These are phyloP conservation scores for Pulveroboletus frians DNA, from an alignment of 768 basidiomycete genomes.

Conservation along the genomic window DNA sequence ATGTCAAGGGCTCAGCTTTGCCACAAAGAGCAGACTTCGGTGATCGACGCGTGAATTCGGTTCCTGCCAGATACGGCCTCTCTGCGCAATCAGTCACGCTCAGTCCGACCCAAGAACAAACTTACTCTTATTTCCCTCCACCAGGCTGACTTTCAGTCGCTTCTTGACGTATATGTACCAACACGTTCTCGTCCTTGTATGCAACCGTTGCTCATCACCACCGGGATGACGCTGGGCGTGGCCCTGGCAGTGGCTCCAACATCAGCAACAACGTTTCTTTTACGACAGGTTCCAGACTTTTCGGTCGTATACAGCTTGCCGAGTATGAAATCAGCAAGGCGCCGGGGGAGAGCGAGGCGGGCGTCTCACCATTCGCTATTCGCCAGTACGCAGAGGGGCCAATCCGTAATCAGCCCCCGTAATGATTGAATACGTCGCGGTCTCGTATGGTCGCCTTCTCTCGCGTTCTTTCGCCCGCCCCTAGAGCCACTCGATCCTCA, in stretches of 20 bases:
- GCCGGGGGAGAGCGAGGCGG: constrained; percentile 5
- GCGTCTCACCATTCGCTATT: constrained; percentile 4
- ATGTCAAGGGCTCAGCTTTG: constrained; percentile 19
- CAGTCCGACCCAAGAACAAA: constrained; percentile 11
- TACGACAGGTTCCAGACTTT: constrained; percentile 2
- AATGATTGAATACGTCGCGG: constrained; percentile 15
- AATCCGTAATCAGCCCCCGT: constrained; percentile 2
- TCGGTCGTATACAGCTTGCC: constrained; percentile 3
- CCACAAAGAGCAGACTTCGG: constrained; percentile 18
- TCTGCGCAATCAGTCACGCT: constrained; percentile 5
- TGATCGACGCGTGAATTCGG: constrained; percentile 26
- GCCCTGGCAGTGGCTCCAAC: background rate
- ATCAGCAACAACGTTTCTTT: constrained; percentile 5
- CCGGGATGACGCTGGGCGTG: constrained; percentile 1
- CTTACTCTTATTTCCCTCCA: constrained; percentile 3
- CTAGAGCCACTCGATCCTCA: constrained; percentile 36
- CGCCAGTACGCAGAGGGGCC: background rate
- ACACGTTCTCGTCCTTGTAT: constrained; percentile 16
- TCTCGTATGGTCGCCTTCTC: constrained; percentile 19
- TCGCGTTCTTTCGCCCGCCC: constrained; percentile 19
- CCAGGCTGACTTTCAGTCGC: background rate
- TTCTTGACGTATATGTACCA: constrained; percentile 21
- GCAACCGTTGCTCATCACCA: background rate
- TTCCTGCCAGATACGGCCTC: constrained; percentile 23
- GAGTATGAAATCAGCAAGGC: constrained; percentile 8